Conservation (phyloP, 768 basidiomycete species). For the Russula brevipes region DNA sequence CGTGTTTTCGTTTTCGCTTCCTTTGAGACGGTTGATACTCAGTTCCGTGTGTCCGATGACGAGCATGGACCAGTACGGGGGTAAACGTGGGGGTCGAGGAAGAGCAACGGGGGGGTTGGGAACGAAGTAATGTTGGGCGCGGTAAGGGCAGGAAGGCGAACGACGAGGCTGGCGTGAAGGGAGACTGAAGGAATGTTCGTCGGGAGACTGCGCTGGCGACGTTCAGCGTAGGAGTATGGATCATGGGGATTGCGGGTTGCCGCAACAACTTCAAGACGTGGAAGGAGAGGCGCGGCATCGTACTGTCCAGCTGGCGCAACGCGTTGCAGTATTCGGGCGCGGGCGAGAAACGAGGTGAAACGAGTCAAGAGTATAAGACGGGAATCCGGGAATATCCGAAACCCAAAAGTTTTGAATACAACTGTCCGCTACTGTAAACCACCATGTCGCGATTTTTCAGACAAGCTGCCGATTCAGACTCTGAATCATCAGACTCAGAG, state of each 20-base stretch:
- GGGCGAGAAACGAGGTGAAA: neutral
- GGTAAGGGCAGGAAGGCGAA: conserved; percentile 12
- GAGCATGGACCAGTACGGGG: conserved; percentile 42
- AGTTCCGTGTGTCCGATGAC: conserved; percentile 68
- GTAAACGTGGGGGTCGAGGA: neutral
- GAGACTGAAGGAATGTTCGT: neutral
- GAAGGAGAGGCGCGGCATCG: conserved; percentile 17
- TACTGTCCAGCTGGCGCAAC: neutral
- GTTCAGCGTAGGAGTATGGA: neutral
- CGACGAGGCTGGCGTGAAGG: neutral
- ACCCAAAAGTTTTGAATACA: conserved; percentile 16
- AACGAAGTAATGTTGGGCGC: conserved; percentile 12
- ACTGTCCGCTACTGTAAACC: neutral
- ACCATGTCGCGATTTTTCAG: conserved; percentile 87
- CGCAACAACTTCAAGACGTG: neutral
- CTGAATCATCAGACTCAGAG: conserved; percentile 65
- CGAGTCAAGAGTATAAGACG: neutral
- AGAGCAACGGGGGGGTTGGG: neutral
- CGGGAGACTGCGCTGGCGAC: neutral
- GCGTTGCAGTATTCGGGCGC: too few species aligned
- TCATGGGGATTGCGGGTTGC: neutral
- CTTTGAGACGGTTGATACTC: conserved; percentile 97
- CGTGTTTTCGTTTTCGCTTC: conserved; percentile 87
- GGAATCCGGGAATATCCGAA: conserved; percentile 22
- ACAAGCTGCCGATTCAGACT: conserved; percentile 78